Evolutionary conservation across 2,329 filamentous ascomycete genomes (phyloP), one percentile per base, ranked within the genome.

Genomic region (Thermomyces lanuginosus): DNA sequence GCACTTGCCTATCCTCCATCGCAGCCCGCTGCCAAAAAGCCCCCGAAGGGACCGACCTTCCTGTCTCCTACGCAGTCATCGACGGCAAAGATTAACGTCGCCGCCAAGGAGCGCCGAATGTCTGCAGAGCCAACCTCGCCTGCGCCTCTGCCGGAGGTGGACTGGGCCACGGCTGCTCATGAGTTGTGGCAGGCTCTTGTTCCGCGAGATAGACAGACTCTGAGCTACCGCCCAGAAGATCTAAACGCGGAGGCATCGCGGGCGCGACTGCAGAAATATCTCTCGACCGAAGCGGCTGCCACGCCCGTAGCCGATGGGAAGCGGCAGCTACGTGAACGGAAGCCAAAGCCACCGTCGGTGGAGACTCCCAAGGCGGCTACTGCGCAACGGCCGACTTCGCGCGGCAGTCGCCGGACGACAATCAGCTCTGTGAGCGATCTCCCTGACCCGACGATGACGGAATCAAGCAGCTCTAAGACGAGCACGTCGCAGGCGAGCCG

Each of bases 11-110:
- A 60, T 17, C 61, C 61, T 27, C 54, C 60, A 8, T 55, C 61
- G n/a, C 60, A 61, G 3, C 51, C 63, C 4, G 51, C 58, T 41
- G 10, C 17, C 4, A 35, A 35, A 22, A 73, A 69, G 41, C 51
- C 62, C 8, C 69, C 63, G 8, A 66, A 66, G 12, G 46, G 59
- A 6, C 74, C 79, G 2, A 84, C 79, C 2, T 93, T 84, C 51
- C 82, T 72, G 2, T 81, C 83, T 2, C 81, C 84, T 0, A 95
- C 86, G 0, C 78, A 86, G 35, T 79, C 86, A 0, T 95, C 82
- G 21, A 72, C 73, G 1, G 81, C 82, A 13, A 92, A 81, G 51
- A 73, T 81, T 7, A 64, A 78, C 1, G 68, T 77, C 23, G 67
- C 75, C 2, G 58, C 72, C 6, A 76, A 71, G 34, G 59, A 78